A percentile compares a stretch with the other conserved stretches of the same genome.
These are phyloP conservation scores for Penicillium sp. DNA, from an alignment of 2,329 filamentous ascomycete genomes.

Conservation along the genomic window DNA sequence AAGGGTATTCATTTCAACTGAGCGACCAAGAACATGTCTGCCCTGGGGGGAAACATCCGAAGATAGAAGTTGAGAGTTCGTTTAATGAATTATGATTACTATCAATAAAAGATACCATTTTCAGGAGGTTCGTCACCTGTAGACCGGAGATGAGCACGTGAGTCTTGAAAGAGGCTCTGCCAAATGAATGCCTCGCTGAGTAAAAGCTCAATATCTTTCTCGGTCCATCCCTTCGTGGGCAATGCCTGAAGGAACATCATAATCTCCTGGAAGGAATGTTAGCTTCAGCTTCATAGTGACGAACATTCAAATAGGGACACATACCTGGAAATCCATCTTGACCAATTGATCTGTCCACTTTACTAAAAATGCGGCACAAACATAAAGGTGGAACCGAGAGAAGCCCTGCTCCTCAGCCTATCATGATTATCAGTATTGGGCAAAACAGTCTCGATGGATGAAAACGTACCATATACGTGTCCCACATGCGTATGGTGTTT, in stretches of 20 bases:
- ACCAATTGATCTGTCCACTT: constrained; percentile 96
- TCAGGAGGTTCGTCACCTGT: constrained; percentile 36
- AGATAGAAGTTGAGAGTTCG: constrained; percentile 16
- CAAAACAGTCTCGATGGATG: neutral
- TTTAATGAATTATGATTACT: constrained; percentile 35
- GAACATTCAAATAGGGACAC: constrained; percentile 10
- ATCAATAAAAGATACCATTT: constrained; percentile 38
- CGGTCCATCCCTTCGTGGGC: constrained; percentile 90
- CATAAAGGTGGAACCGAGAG: constrained; percentile 96
- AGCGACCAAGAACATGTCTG: constrained; percentile 21
- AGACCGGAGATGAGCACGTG: constrained; percentile 73
- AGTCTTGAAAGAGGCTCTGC: constrained; percentile 96
- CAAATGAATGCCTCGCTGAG: constrained; percentile 97
- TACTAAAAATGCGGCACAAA: constrained; percentile 94
- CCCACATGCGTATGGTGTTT: constrained; percentile 99
- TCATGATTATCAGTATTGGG: constrained; percentile 19
- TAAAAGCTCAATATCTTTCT: constrained; percentile 95
- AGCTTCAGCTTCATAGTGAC: constrained; percentile 10
- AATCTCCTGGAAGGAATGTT: constrained; percentile 66
- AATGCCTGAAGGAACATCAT: constrained; percentile 99
- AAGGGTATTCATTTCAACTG: constrained; percentile 89
- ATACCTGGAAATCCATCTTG: constrained; percentile 87
- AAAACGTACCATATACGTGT: constrained; percentile 81
- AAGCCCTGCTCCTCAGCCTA: constrained; percentile 98
- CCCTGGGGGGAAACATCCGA: constrained; percentile 7